Percentiles rank a stretch among this genome's conserved stretches.
phyloP scores from a whole-genome alignment of 140 eudicot genomes.

The Flaveria floridana region DNA sequence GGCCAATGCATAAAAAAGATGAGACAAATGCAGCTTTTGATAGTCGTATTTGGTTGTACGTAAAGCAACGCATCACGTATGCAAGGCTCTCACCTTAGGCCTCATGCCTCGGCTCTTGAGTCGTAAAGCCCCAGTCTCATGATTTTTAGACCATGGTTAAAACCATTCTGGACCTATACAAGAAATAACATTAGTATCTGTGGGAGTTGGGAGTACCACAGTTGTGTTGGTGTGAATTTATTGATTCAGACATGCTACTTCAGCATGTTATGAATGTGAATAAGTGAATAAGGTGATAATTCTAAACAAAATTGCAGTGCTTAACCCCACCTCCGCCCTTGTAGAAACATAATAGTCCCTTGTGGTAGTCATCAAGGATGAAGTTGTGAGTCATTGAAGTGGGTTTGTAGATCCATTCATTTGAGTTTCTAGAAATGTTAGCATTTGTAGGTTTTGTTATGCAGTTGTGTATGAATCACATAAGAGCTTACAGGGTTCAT shows the following conservation, averaged over 20 bases:
- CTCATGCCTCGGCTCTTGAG: no score
- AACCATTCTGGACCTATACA: background rate
- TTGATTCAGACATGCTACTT: background rate
- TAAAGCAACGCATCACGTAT: no score
- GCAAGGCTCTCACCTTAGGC: no score
- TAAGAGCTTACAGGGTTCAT: background rate
- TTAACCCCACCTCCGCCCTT: background rate
- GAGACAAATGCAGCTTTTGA: no score
- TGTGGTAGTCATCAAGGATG: background rate
- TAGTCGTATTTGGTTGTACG: no score
- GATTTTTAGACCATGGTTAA: background rate
- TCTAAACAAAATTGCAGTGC: background rate
- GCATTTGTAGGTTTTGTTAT: background rate
- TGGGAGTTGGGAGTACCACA: background rate
- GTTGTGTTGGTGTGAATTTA: background rate
- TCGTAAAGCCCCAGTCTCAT: no score
- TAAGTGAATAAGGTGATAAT: background rate
- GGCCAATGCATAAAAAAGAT: no score
- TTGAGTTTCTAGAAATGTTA: background rate
- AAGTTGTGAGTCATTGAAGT: background rate
- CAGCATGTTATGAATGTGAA: background rate
- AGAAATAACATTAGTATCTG: background rate
- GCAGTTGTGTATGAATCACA: slow-evolving; percentile 6
- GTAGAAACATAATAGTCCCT: background rate
- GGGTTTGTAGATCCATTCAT: background rate